Evolutionary conservation across 805 yeast genomes (phyloP).

Genomic region (Wickerhamiella bombiphila): DNA sequence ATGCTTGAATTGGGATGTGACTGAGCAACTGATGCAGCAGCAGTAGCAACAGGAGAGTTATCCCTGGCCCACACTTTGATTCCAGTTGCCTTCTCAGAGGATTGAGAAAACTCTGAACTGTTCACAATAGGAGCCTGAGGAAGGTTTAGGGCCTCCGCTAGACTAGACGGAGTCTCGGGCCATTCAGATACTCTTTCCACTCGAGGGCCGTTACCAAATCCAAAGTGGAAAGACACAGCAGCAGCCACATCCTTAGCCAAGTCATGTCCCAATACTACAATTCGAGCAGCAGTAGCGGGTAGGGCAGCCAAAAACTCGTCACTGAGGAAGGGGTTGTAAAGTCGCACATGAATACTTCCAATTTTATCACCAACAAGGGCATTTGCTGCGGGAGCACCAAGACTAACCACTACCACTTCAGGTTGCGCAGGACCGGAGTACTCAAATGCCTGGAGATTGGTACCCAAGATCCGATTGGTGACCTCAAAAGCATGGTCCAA

Average conservation of each 20-base stretch:
- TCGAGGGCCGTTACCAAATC: slow-evolving; percentile 15
- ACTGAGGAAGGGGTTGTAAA: slow-evolving; percentile 66
- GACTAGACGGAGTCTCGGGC: slow-evolving; percentile 39
- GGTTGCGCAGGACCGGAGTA: slow-evolving; percentile 51
- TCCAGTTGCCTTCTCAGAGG: slow-evolving; percentile 5
- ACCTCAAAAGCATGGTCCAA: slow-evolving; percentile 26
- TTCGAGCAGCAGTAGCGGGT: slow-evolving; percentile 41
- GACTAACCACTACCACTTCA: slow-evolving; percentile 63
- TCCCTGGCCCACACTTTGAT: slow-evolving; percentile 16
- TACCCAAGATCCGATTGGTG: slow-evolving; percentile 41
- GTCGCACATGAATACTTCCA: slow-evolving; percentile 58
- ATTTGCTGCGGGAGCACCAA: slow-evolving; percentile 43
- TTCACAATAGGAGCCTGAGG: too few relatives aligned
- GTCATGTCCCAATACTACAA: slow-evolving; percentile 47
- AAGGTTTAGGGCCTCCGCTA: slow-evolving; percentile 33
- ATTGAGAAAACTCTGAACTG: slow-evolving; percentile 29
- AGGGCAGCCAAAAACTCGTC: slow-evolving; percentile 42
- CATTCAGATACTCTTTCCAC: slow-evolving; percentile 30
- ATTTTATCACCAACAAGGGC: slow-evolving; percentile 36
- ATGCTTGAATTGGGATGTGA: slow-evolving; percentile 26
- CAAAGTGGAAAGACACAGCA: slow-evolving; percentile 15
- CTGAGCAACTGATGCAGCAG: slow-evolving; percentile 12
- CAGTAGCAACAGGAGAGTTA: slow-evolving; percentile 11
- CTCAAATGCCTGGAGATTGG: slow-evolving; percentile 47
- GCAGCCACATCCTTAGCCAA: slow-evolving; percentile 58